These are phyloP conservation scores for Neltuma alba DNA, from an alignment of 306 rosid species.

Conservation along the genomic window DNA sequence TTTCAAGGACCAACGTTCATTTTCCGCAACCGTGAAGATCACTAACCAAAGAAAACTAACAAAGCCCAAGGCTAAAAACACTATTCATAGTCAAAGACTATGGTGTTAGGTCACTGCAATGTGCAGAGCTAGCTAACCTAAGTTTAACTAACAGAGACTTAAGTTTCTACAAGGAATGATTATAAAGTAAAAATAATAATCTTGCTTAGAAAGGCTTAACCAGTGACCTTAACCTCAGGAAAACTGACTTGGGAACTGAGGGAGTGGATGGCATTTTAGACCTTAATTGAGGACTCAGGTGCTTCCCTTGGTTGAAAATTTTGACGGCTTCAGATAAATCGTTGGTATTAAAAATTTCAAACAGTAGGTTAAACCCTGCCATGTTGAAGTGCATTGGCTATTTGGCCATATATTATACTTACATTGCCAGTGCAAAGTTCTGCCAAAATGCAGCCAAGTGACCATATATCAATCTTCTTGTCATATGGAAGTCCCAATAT, in stretches of 20 bases:
- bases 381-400: conserved; percentile 6
- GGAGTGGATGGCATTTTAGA: conserved; percentile 6
- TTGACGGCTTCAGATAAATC: neutral
- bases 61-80: neutral
- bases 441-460: too few relatives aligned
- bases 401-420: too few relatives aligned
- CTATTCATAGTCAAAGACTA: neutral
- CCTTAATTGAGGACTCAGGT: neutral
- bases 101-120: neutral
- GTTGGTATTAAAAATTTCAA: neutral
- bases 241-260: neutral
- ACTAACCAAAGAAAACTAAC: neutral
- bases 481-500: too few relatives aligned
- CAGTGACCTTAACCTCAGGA: neutral
- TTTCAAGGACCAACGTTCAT: neutral
- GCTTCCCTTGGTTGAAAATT: neutral
- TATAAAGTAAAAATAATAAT: conserved; percentile 6
- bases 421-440: too few relatives aligned
- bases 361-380: neutral
- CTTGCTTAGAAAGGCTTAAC: conserved; percentile 11
- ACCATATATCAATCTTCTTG: too few relatives aligned
- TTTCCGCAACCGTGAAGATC: neutral
- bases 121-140: neutral
- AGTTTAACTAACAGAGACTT: neutral
- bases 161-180: conserved; percentile 15